Evolutionary conservation across 208 protist species (phyloP).

Genomic region (Trypanosoma lewisi): DNA sequence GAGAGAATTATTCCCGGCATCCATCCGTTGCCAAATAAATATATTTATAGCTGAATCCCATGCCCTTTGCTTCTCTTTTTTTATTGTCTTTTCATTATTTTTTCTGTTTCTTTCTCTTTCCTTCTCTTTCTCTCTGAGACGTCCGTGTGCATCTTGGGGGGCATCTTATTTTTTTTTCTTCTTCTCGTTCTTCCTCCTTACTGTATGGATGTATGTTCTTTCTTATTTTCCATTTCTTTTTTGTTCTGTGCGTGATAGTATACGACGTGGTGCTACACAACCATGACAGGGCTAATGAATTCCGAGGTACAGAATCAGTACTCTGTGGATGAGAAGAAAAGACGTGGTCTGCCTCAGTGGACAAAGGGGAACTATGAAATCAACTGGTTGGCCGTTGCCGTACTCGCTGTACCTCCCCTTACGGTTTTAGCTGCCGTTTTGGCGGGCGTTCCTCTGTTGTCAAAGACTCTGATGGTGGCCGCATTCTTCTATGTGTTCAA

Average conservation of each 20-base stretch:
- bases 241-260: neutral
- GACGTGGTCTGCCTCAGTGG: conserved; percentile 51
- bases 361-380: conserved; percentile 68
- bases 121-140: too few relatives aligned
- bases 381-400: conserved; percentile 72
- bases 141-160: too few relatives aligned
- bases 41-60: too few relatives aligned
- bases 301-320: neutral
- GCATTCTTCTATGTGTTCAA: conserved; percentile 80
- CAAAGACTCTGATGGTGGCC: conserved; percentile 66
- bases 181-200: neutral
- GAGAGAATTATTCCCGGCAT: too few relatives aligned
- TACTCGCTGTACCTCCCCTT: conserved; percentile 53
- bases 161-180: too few relatives aligned
- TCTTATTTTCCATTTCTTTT: neutral
- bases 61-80: too few relatives aligned
- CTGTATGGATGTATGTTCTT: too few relatives aligned
- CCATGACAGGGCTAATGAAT: conserved; percentile 1
- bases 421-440: conserved; percentile 28
- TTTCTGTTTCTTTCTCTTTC: too few relatives aligned
- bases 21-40: too few relatives aligned
- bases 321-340: conserved; percentile 28
- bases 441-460: conserved; percentile 59
- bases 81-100: too few relatives aligned
- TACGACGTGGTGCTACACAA: conserved; percentile 4